Percentiles rank a stretch among this genome's conserved stretches.
Evolutionary conservation across 2,329 filamentous ascomycete species (phyloP).

Genomic region (Didymella keratinophila): DNA sequence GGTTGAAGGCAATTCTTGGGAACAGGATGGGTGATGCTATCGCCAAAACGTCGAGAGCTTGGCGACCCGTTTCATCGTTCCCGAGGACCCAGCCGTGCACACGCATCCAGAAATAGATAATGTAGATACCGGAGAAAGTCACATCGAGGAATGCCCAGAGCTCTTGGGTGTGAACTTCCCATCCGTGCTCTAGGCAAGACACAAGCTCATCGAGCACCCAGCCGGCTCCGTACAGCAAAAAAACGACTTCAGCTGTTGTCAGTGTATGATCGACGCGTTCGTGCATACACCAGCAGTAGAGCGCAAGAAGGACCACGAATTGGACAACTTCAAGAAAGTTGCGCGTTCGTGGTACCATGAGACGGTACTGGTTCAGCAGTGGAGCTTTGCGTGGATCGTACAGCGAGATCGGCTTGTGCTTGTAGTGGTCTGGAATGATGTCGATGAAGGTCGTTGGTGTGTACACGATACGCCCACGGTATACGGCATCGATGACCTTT

Average conservation of each 20-base stretch:
- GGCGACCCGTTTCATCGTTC: constrained; percentile 62
- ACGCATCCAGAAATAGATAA: constrained; percentile 72
- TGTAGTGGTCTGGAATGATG: constrained; percentile 86
- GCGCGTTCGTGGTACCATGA: constrained; percentile 80
- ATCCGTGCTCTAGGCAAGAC: constrained; percentile 76
- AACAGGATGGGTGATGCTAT: constrained; percentile 80
- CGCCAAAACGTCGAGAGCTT: constrained; percentile 79
- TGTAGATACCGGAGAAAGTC: constrained; percentile 76
- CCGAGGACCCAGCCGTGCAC: constrained; percentile 67
- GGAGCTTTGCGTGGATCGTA: constrained; percentile 80
- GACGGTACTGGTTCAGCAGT: constrained; percentile 82
- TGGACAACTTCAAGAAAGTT: constrained; percentile 78
- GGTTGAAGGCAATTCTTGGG: constrained; percentile 80
- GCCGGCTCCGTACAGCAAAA: constrained; percentile 76
- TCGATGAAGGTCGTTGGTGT: constrained; percentile 83
- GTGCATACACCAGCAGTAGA: constrained; percentile 78
- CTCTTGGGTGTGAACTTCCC: constrained; percentile 87
- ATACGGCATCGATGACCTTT: constrained; percentile 83
- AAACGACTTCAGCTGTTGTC: constrained; percentile 68
- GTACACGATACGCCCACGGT: constrained; percentile 80
- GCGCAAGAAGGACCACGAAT: constrained; percentile 71
- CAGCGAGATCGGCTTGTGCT: constrained; percentile 79
- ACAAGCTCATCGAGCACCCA: constrained; percentile 83
- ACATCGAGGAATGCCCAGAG: constrained; percentile 89
- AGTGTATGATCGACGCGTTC: constrained; percentile 67